Evolutionary conservation across 208 protist genomes (phyloP), one percentile per base, ranked within the genome.

Genomic region (Novymonas esmeraldas): DNA sequence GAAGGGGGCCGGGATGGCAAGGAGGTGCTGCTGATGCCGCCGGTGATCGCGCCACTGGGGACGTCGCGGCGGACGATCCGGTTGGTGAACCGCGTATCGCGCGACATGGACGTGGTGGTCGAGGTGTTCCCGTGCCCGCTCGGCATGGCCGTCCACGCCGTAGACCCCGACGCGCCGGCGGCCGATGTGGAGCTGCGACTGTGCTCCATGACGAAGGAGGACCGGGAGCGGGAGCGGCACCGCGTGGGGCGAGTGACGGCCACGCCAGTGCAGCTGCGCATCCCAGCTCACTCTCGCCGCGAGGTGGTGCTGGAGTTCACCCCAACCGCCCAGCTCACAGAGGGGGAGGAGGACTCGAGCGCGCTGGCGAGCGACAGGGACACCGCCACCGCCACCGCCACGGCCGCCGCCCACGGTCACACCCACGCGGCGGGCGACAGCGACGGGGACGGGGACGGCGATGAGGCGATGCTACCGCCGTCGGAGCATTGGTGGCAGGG

Each of bases 41-140:
- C 92, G 0, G 85, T 90, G n/a, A 85, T 97, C 54, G 92, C 92
- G 5, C 81, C 78, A 4, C 62, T 95, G 0, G 85, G 82, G 9
- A 73, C 76, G 2, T 93, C 92, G 41, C 82, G 81, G 38, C 85
- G 92, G 14, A 85, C 65, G 13, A 50, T 97, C 20, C 64, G 70
- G 16, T 60, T 97, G 0, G 66, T 92, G n/a, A 97, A 94, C 73
- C 89, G 92, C 26, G 68, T 89, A n/a, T 90, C 92, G 34, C 87
- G 92, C 24, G 92, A 97, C 55, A 64, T 97, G 29, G 77, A 81
- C 45, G 88, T 94, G n/a, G 76, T 61, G 1, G 85, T 93, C 39
- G 74, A 81, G 22, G 80, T 87, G 22, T 91, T 86, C 41, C 72
- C 87, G 29, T 83, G 81, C 51, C 64, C 82, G 22, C 70, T 85